phyloP scores from a whole-genome alignment of 2,329 filamentous ascomycete species.

The Escovopsis sp. region DNA sequence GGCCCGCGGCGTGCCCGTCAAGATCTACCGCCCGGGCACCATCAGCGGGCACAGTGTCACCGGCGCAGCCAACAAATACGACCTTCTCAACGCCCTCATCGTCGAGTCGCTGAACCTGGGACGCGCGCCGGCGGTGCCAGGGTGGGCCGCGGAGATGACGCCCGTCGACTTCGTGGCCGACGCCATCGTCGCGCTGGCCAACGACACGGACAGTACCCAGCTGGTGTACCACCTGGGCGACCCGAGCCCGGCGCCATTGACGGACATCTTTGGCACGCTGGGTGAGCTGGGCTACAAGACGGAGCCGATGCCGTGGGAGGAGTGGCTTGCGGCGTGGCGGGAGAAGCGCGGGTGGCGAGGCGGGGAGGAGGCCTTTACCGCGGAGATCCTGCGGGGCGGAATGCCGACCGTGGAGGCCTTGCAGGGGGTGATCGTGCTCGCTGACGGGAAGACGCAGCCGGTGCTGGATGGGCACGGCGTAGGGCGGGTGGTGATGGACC shows the following conservation, averaged over 20 bases:
- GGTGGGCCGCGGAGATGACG: conserved; percentile 72
- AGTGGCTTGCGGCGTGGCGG: conserved; percentile 61
- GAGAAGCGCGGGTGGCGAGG: conserved; percentile 52
- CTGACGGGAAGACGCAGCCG: conserved; percentile 52
- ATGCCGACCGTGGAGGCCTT: conserved; percentile 65
- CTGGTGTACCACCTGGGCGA: conserved; percentile 62
- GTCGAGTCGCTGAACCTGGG: conserved; percentile 65
- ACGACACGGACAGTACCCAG: conserved; percentile 45
- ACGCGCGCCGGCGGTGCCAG: conserved; percentile 51
- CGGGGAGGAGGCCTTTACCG: conserved; percentile 58
- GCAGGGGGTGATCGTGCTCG: conserved; percentile 54
- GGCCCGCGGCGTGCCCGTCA: conserved; percentile 51
- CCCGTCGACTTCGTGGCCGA: conserved; percentile 69
- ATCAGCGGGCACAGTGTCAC: conserved; percentile 64
- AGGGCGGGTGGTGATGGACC: conserved; percentile 53
- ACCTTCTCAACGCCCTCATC: conserved; percentile 60
- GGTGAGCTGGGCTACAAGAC: conserved; percentile 56
- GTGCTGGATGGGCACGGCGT: conserved; percentile 37
- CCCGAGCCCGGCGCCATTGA: conserved; percentile 51
- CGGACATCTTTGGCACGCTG: conserved; percentile 48
- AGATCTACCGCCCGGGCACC: conserved; percentile 58
- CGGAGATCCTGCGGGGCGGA: conserved; percentile 64
- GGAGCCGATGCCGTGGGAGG: conserved; percentile 48
- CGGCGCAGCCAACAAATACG: conserved; percentile 63
- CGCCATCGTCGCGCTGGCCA: conserved; percentile 54